A percentile compares a stretch with the other conserved stretches of the same genome.
phyloP scores from a whole-genome alignment of 176 grass and related monocot species.

The Hyparrhenia diplandra region DNA sequence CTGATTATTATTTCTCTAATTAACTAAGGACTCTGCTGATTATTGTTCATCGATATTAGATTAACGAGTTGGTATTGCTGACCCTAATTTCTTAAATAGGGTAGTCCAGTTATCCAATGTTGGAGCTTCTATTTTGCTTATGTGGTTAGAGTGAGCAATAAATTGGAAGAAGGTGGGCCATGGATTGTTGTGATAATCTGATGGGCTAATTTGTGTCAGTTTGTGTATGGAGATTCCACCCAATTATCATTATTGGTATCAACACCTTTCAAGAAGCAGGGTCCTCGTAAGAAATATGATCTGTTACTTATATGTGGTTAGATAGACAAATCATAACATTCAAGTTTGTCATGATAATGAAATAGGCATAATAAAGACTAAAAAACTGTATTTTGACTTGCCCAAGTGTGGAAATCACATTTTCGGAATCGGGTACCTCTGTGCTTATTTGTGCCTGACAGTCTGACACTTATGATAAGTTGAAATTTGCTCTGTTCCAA shows the following conservation, averaged over 20 bases:
- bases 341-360: background rate
- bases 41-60: background rate
- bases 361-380: background rate
- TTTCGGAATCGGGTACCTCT: background rate
- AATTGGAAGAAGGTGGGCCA: background rate
- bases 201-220: slow-evolving; percentile 9
- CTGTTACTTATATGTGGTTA: background rate
- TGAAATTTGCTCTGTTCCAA: background rate
- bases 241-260: background rate
- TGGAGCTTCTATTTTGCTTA: background rate
- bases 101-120: background rate
- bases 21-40: no score
- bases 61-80: background rate
- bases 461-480: background rate
- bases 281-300: background rate
- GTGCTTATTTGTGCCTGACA: background rate
- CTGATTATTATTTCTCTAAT: background rate
- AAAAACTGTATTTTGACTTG: background rate
- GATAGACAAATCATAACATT: background rate
- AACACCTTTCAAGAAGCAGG: background rate
- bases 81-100: background rate
- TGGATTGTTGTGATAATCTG: background rate
- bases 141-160: background rate
- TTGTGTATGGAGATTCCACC: background rate
- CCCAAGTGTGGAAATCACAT: background rate